These are phyloP conservation scores for Colletotrichum trifolii DNA, from an alignment of 2,329 filamentous ascomycete species.

Conservation along the genomic window DNA sequence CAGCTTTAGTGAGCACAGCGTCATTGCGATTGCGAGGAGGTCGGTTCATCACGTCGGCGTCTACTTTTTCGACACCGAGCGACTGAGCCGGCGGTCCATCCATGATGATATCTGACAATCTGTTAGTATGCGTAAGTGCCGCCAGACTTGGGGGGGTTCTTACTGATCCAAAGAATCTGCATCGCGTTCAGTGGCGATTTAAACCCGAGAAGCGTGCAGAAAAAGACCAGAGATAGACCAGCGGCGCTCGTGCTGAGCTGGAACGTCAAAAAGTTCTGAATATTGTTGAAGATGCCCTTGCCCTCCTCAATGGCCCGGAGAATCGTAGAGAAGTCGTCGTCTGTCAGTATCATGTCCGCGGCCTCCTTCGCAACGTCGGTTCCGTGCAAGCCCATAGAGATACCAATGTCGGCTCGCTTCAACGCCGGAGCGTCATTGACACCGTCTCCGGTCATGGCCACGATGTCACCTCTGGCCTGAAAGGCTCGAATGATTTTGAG, in stretches of 20 bases:
- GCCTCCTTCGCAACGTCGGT: conserved; percentile 98
- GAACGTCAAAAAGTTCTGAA: conserved; percentile 99
- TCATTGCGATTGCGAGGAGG: conserved; percentile 87
- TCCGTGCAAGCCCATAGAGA: conserved; percentile 93
- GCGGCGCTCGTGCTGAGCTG: conserved; percentile 97
- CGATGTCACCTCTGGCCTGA: conserved; percentile 92
- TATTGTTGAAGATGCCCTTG: conserved; percentile 99
- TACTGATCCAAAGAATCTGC: conserved; percentile 99
- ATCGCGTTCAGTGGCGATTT: conserved; percentile 97
- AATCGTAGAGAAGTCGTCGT: conserved; percentile 92
- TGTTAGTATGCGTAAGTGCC: conserved; percentile 34
- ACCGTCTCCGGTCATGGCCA: conserved; percentile 98
- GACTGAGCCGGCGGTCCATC: conserved; percentile 98
- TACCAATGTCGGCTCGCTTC: conserved; percentile 97
- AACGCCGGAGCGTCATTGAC: conserved; percentile 97
- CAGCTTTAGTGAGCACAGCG: conserved; percentile 85
- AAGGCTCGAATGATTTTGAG: conserved; percentile 95
- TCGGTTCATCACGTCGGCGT: conserved; percentile 91
- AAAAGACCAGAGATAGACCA: conserved; percentile 87
- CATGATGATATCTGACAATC: conserved; percentile 90
- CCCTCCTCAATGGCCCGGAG: conserved; percentile 96
- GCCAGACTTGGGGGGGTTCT: conserved; percentile 51
- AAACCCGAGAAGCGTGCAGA: conserved; percentile 93
- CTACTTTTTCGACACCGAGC: conserved; percentile 93
- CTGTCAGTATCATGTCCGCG: conserved; percentile 91